Evolutionary conservation across 2,329 filamentous ascomycete species (phyloP), one percentile per base, ranked within the genome.

Genomic region (Fusarium sp.): DNA sequence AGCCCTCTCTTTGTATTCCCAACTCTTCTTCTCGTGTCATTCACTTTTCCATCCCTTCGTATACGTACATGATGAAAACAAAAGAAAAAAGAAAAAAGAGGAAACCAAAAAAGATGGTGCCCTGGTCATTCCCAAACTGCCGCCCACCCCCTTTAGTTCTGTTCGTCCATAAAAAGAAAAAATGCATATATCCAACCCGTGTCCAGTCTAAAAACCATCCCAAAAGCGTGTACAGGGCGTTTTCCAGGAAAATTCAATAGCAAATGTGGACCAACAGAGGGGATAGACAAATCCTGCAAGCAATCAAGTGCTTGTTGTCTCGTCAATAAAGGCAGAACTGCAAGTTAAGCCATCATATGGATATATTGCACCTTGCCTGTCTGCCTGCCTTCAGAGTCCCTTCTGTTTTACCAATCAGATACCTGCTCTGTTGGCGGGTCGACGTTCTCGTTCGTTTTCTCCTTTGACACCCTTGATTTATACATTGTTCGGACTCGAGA

Each of bases 401-500:
- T 58, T 33, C 63, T 65, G 47, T 63, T 54, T 65, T 61, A 70
- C 75, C 76, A 79, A 77, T 72, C 63, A 76, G 78, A 79, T 79
- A 59, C 78, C 78, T 65, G 78, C 76, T 79, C 78, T 72, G 75
- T 76, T 78, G 69, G 70, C 74, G 69, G 52, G 12, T 66, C 33
- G 32, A 37, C 47, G 9, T 62, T 37, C 37, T 57, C 37, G 43
- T 38, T 47, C 22, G 43, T 47, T 4, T 61, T 37, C 25, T 56
- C 14, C n/a, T n/a, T n/a, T 32, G 11, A 32, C 54, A 47, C 37
- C n/a, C 63, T 37, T 30, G 32, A 9, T 52, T 77, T n/a, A 76
- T 59, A 25, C 78, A 37, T 43, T 62, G 33, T 56, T 70, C 5
- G 86, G 85, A 63, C 86, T 88, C n/a, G 79, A 78, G 22, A 84